These are phyloP conservation scores for Leishmania tropica DNA, from an alignment of 208 protist genomes.

Conservation along the genomic window DNA sequence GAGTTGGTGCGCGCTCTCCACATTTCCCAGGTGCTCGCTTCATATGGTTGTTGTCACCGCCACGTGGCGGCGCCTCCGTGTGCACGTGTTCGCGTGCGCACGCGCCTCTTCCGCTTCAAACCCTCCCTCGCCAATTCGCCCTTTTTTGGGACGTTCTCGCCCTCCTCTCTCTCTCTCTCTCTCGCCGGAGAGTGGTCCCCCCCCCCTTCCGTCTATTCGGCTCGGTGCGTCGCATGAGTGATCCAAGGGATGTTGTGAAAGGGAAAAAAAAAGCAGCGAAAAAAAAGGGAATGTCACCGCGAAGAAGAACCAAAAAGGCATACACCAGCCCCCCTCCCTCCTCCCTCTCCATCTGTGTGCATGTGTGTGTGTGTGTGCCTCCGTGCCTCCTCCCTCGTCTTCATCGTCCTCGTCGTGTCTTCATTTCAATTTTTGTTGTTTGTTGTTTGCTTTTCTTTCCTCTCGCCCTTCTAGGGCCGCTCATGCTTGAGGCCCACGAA, in stretches of 20 bases:
- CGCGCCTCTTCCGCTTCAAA: not conserved
- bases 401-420: not conserved
- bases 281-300: not conserved
- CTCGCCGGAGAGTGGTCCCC: not conserved
- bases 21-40: not conserved
- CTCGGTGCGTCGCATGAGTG: slow-evolving; percentile 12
- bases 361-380: not conserved
- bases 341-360: no score
- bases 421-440: not conserved
- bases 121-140: not conserved
- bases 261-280: not conserved
- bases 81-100: not conserved
- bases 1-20: not conserved
- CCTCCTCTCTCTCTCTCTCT: not conserved
- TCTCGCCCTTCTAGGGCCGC: not conserved
- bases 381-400: not conserved
- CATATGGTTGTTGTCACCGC: not conserved
- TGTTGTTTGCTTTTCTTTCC: not conserved
- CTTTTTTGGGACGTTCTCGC: not conserved
- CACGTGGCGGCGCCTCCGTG: not conserved
- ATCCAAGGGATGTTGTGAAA: not conserved
- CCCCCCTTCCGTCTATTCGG: slow-evolving; percentile 11
- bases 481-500: slow-evolving; percentile 18
- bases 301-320: not conserved
- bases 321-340: no score